Evolutionary conservation across 1,284 basidiomycete species (phyloP), one percentile per base, ranked within the genome.

Genomic region (Puccinia triticina): DNA sequence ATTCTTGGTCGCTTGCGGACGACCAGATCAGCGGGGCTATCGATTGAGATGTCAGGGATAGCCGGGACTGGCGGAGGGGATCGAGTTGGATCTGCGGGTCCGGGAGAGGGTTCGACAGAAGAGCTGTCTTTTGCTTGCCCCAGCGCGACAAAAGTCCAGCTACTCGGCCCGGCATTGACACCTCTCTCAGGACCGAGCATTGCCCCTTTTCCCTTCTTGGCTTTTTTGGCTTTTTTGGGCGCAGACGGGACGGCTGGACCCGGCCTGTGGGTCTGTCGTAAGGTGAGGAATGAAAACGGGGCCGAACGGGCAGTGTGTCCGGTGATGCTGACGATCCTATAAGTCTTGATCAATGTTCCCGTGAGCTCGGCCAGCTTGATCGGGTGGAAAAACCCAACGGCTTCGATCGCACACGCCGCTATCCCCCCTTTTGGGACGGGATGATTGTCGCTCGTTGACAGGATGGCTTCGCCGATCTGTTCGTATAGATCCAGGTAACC

Each of bases 211-310:
- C 78, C 78, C 40, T 74, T 79, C 66, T 71, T 79, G 37, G 34
- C 21, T 18, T 57, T 53, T 29, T 55, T 53, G 23, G 34, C 32
- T 12, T 57, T 53, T 32, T 55, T 53, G 12, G 34, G 2, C 2
- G 32, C 21, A 71, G 43, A 43, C 18, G 50, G 40, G 18, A 10
- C 53, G 21, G 34, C n/a, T 8, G 29, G 57, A 18, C 43, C 43
- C 16, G 57, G 7, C 29, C 34, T 29, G n/a, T 76, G 2, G 40
- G 67, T 73, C 59, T 73, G 67, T 37, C 53, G 48, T 1, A 21
- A 18, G 37, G 40, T 81, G 21, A 81, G 29, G 43, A 81, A 81
- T n/a, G 78, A 81, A 40, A 73, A 81, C 10, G 78, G 78, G 4
- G 78, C 32, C 16, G 14, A 61, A 8, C 21, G 67, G 26, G 53